phyloP scores from a whole-genome alignment of 768 basidiomycete species.

The Asterophora parasitica region DNA sequence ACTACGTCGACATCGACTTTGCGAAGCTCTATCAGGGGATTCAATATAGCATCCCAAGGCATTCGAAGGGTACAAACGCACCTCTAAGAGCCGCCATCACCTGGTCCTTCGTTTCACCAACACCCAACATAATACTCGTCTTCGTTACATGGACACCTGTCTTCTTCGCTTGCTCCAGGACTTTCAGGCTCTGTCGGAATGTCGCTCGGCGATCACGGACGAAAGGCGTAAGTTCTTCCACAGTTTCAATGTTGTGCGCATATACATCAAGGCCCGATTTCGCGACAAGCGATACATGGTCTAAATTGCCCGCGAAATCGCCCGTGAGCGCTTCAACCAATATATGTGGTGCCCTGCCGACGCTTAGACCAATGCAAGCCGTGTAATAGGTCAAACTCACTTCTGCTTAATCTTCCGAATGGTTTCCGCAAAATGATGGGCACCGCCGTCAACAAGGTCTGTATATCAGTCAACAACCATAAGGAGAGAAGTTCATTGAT shows the following conservation, averaged over 20 bases:
- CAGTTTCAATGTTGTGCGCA: constrained; percentile 96
- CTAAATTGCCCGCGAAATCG: constrained; percentile 80
- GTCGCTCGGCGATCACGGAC: constrained; percentile 94
- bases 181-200: constrained; percentile 78
- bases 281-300: constrained; percentile 78
- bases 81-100: constrained; percentile 79
- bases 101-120: constrained; percentile 87
- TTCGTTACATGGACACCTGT: constrained; percentile 88
- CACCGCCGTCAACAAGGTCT: constrained; percentile 93
- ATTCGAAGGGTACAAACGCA: constrained; percentile 27
- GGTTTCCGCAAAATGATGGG: constrained; percentile 92
- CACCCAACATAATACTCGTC: constrained; percentile 97
- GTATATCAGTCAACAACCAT: constrained; percentile 1
- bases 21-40: constrained; percentile 65
- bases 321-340: constrained; percentile 95
- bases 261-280: constrained; percentile 95
- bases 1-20: constrained; percentile 91
- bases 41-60: constrained; percentile 5
- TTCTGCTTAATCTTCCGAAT: constrained; percentile 95
- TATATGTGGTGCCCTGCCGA: constrained; percentile 81
- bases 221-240: constrained; percentile 89
- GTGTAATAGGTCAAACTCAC: constrained; percentile 33
- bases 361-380: constrained; percentile 2
- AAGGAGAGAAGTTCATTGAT: not conserved
- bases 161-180: constrained; percentile 79